phyloP scores from a whole-genome alignment of 2,329 filamentous ascomycete genomes.

The Penicillium freii region DNA sequence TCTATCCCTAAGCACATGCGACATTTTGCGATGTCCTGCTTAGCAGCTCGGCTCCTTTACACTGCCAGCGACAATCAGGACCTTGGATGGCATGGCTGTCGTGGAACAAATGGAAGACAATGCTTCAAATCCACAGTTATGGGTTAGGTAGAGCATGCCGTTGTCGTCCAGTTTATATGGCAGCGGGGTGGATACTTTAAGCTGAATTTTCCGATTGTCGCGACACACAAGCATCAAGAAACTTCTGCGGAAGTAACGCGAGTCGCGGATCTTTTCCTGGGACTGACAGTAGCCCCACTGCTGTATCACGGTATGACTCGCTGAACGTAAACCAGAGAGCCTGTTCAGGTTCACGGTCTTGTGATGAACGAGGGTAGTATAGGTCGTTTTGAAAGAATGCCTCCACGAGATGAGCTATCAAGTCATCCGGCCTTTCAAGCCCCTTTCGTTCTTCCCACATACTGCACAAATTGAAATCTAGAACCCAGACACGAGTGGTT shows the following conservation, averaged over 20 bases:
- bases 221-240: not conserved
- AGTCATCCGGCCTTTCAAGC: not conserved
- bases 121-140: too few species aligned
- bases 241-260: not conserved
- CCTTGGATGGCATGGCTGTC: too few species aligned
- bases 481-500: not conserved
- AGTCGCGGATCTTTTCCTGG: not conserved
- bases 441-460: slow-evolving; percentile 2
- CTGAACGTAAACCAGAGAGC: slow-evolving; percentile 5
- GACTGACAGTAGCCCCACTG: not conserved
- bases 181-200: too few species aligned
- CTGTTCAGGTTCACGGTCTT: not conserved
- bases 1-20: too few species aligned
- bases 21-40: too few species aligned
- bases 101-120: too few species aligned
- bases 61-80: too few species aligned
- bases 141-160: too few species aligned
- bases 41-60: too few species aligned
- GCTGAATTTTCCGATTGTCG: not conserved
- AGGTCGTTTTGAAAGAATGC: slow-evolving; percentile 13
- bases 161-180: too few species aligned
- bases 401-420: slow-evolving; percentile 5
- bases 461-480: slow-evolving; percentile 10
- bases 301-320: not conserved
- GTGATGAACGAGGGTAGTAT: slow-evolving; percentile 7